A percentile compares a stretch with the other conserved stretches of the same genome.
phyloP scores from a whole-genome alignment of 164 flowering plant genomes.

The Cinnamomum chago region DNA sequence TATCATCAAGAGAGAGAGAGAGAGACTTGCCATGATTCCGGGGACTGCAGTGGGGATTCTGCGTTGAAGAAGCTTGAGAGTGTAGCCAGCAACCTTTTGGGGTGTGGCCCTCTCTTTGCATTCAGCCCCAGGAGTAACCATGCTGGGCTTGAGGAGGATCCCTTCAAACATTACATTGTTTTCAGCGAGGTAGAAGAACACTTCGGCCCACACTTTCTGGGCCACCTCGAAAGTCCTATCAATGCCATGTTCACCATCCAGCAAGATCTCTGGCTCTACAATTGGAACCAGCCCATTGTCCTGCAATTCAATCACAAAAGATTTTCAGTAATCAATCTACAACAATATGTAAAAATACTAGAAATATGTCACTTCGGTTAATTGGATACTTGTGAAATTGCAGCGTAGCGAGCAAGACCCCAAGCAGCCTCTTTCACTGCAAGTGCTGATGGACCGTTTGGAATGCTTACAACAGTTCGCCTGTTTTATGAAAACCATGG shows the following conservation, averaged over 20 bases:
- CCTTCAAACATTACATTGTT: slow-evolving; percentile 80
- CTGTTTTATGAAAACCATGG: slow-evolving; percentile 21
- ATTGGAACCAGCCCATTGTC: slow-evolving; percentile 85
- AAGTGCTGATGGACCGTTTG: slow-evolving; percentile 82
- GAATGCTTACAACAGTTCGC: slow-evolving; percentile 94
- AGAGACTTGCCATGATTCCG: slow-evolving; percentile 72
- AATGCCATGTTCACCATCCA: slow-evolving; percentile 79
- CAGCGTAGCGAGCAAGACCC: slow-evolving; percentile 93
- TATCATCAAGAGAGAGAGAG: neutral
- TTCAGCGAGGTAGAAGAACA: slow-evolving; percentile 81
- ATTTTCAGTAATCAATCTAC: neutral
- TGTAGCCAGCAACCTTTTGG: slow-evolving; percentile 59
- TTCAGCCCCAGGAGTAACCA: slow-evolving; percentile 93
- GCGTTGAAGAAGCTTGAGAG: slow-evolving; percentile 65
- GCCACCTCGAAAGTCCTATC: slow-evolving; percentile 86
- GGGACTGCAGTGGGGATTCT: slow-evolving; percentile 91
- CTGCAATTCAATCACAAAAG: slow-evolving; percentile 21
- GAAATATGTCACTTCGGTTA: neutral
- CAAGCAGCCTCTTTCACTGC: slow-evolving; percentile 93
- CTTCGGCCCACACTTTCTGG: slow-evolving; percentile 80
- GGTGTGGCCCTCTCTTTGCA: slow-evolving; percentile 80
- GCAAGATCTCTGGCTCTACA: slow-evolving; percentile 87
- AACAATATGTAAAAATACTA: too few species aligned
- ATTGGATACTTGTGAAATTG: slow-evolving; percentile 61
- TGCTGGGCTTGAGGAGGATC: slow-evolving; percentile 88